phyloP scores from a whole-genome alignment of 139 green algal species.

The Monoraphidium neglectum region DNA sequence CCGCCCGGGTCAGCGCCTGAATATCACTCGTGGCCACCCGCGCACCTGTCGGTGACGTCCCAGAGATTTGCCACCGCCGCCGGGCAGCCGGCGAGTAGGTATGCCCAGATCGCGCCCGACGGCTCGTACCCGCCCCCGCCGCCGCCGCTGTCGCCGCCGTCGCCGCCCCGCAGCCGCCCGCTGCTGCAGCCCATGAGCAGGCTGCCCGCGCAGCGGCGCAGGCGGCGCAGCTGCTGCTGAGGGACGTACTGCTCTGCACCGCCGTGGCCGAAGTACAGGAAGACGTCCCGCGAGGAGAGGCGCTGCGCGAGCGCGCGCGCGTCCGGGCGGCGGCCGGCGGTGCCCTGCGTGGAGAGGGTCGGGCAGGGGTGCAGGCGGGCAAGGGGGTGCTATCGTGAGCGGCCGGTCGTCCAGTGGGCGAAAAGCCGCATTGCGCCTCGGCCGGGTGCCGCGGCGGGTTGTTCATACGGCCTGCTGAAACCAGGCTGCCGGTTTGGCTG shows the following conservation, averaged over 20 bases:
- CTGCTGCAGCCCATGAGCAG: constrained; percentile 96
- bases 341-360: no score
- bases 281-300: constrained; percentile 69
- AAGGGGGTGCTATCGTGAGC: neutral
- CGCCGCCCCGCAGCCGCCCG: constrained; percentile 70
- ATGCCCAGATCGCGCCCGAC: constrained; percentile 66
- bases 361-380: no score
- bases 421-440: no score
- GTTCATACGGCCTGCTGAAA: no score
- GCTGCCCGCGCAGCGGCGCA: constrained; percentile 59
- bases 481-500: no score
- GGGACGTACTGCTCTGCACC: constrained; percentile 83
- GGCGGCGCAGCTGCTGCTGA: constrained; percentile 50
- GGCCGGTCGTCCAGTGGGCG: neutral
- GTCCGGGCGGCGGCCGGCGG: constrained; percentile 42
- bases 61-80: constrained; percentile 88
- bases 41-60: constrained; percentile 89
- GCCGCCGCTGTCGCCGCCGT: no score
- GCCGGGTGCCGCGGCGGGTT: no score
- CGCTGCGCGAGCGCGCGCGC: constrained; percentile 43
- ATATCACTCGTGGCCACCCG: no score
- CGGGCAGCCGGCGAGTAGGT: constrained; percentile 83
- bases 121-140: constrained; percentile 64
- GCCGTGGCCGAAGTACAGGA: constrained; percentile 94
- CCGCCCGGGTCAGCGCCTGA: no score